A percentile compares a stretch with the other conserved stretches of the same genome.
These are phyloP conservation scores for Edaphochlamys debaryana DNA, from an alignment of 139 green algal species.

Conservation along the genomic window DNA sequence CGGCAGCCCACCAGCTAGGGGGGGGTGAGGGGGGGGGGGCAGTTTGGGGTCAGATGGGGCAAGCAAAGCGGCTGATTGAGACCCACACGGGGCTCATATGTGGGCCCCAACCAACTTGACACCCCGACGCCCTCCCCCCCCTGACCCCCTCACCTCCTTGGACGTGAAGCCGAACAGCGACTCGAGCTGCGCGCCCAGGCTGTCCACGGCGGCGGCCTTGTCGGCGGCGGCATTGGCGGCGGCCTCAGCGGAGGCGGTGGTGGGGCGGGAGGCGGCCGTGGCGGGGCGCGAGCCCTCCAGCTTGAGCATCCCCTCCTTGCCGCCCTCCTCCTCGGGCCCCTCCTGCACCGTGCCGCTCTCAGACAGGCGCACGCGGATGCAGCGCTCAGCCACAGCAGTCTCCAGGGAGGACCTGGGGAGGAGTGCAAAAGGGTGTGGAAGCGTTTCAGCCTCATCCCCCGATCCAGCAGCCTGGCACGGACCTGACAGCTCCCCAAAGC, in stretches of 20 bases:
- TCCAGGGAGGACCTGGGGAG: slow-evolving; percentile 2
- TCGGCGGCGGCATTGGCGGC: neutral
- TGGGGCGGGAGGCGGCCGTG: neutral
- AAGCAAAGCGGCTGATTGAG: too few species aligned
- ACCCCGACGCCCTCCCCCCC: too few species aligned
- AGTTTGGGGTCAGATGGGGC: too few species aligned
- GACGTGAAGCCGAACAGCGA: neutral
- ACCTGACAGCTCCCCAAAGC: too few species aligned
- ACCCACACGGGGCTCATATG: too few species aligned
- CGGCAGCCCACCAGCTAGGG: neutral
- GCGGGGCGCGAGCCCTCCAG: neutral
- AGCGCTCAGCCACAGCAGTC: slow-evolving; percentile 10
- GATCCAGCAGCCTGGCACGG: too few species aligned
- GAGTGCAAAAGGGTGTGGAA: too few species aligned
- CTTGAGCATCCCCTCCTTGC: neutral
- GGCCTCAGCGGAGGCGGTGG: neutral
- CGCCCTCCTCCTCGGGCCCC: neutral
- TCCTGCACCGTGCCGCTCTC: neutral
- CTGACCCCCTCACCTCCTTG: neutral
- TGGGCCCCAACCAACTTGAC: too few species aligned
- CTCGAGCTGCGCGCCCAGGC: neutral
- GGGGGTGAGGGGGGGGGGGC: neutral
- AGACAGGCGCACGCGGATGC: neutral
- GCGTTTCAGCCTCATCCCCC: too few species aligned
- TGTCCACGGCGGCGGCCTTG: neutral